phyloP scores from a whole-genome alignment of 768 basidiomycete species.

The Pleurotus giganteus region DNA sequence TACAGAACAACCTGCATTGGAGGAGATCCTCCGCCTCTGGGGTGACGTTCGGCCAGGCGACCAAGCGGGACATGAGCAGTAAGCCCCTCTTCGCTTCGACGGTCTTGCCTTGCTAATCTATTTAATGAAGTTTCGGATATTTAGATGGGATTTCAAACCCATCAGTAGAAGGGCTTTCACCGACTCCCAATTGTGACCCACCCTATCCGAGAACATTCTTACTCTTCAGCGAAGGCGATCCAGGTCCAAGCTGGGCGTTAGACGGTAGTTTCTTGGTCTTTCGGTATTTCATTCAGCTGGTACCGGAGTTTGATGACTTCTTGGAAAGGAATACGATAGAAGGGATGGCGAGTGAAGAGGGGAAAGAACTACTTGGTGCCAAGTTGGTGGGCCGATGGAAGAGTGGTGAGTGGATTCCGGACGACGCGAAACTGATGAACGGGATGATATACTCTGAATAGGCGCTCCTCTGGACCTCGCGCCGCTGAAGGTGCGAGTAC shows the following conservation, averaged over 20 bases:
- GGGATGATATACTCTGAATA: conserved; percentile 15
- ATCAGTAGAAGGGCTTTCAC: conserved; percentile 36
- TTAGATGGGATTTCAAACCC: conserved; percentile 54
- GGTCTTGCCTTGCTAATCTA: neutral
- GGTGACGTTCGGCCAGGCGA: conserved; percentile 46
- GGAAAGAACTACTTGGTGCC: conserved; percentile 47
- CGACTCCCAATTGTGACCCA: conserved; percentile 34
- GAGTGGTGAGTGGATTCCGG: conserved; percentile 30
- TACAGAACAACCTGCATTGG: conserved; percentile 28
- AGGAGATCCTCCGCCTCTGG: conserved; percentile 31
- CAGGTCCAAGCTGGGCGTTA: conserved; percentile 39
- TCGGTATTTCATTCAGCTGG: conserved; percentile 47
- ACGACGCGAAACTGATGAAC: conserved; percentile 6
- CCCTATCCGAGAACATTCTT: conserved; percentile 43
- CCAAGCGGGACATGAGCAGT: conserved; percentile 47
- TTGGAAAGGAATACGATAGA: conserved; percentile 37
- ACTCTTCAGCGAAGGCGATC: conserved; percentile 42
- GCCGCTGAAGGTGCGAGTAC: conserved; percentile 29
- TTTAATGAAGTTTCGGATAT: conserved; percentile 42
- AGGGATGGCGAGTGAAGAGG: conserved; percentile 34
- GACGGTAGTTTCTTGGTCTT: conserved; percentile 55
- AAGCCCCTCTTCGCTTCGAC: neutral
- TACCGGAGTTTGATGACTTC: conserved; percentile 50
- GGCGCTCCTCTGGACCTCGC: conserved; percentile 45
- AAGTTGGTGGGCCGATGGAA: conserved; percentile 57